Evolutionary conservation across 2,329 filamentous ascomycete genomes (phyloP).

Genomic region (Xylariaceae sp.): DNA sequence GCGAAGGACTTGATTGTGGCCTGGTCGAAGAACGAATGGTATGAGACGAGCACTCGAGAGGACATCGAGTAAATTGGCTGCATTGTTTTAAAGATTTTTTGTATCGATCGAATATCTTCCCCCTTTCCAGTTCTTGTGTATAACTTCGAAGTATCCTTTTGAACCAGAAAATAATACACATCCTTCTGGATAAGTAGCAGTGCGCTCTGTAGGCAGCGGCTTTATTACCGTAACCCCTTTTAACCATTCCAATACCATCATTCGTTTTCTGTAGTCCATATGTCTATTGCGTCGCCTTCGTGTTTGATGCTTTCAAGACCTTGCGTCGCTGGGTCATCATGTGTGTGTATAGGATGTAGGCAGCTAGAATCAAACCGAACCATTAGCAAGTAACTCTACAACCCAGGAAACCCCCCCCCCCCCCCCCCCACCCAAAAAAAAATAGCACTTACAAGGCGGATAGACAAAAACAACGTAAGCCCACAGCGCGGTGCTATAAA

Average conservation of each 20-base stretch:
- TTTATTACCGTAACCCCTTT: slow-evolving; percentile 11
- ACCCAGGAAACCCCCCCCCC: no score
- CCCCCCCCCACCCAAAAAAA: neutral
- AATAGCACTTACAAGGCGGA: slow-evolving; percentile 70
- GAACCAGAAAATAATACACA: slow-evolving; percentile 12
- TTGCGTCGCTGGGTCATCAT: slow-evolving; percentile 92
- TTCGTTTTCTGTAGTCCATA: neutral
- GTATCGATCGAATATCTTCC: slow-evolving; percentile 20
- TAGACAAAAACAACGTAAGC: slow-evolving; percentile 82
- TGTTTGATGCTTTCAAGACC: slow-evolving; percentile 69
- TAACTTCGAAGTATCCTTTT: slow-evolving; percentile 14
- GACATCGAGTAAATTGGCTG: slow-evolving; percentile 39
- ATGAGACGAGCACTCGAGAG: slow-evolving; percentile 55
- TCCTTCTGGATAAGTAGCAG: neutral
- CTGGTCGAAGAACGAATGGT: slow-evolving; percentile 74
- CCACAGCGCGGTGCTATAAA: slow-evolving; percentile 70
- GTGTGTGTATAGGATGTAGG: slow-evolving; percentile 88
- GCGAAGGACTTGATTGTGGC: slow-evolving; percentile 69
- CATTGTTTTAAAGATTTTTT: slow-evolving; percentile 22
- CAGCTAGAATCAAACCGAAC: slow-evolving; percentile 52
- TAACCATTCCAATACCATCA: neutral
- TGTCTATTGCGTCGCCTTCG: slow-evolving; percentile 51
- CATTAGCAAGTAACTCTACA: slow-evolving; percentile 5
- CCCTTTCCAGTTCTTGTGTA: slow-evolving; percentile 23
- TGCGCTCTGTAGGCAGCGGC: slow-evolving; percentile 1